These are phyloP conservation scores for Kluyveromyces sp. DNA, from an alignment of 1,139 yeast genomes.

Conservation along the genomic window DNA sequence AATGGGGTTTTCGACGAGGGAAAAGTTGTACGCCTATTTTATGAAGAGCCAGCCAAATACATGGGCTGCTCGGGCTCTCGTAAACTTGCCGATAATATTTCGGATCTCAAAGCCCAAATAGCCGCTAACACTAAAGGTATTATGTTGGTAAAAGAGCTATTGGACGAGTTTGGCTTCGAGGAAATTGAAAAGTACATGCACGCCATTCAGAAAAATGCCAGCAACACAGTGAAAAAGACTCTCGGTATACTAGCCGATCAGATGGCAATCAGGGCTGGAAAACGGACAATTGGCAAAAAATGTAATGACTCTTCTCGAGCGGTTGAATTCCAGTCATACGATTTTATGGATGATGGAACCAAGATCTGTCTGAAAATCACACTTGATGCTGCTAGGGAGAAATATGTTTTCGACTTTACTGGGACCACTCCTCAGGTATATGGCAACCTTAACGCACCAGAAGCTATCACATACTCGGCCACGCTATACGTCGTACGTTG, in stretches of 20 bases:
- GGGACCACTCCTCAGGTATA: slow-evolving; percentile 54
- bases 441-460: slow-evolving; percentile 59
- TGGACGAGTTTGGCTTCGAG: slow-evolving; percentile 35
- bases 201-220: slow-evolving; percentile 41
- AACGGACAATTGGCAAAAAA: not conserved
- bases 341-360: slow-evolving; percentile 45
- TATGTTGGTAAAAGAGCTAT: slow-evolving; percentile 34
- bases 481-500: slow-evolving; percentile 70
- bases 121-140: slow-evolving; percentile 46
- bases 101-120: slow-evolving; percentile 44
- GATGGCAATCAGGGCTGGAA: slow-evolving; percentile 10
- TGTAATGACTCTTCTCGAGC: not conserved
- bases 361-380: slow-evolving; percentile 36
- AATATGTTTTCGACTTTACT: slow-evolving; percentile 39
- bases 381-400: slow-evolving; percentile 34
- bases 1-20: slow-evolving; percentile 40
- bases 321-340: slow-evolving; percentile 32
- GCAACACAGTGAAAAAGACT: slow-evolving; percentile 35
- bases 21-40: slow-evolving; percentile 33
- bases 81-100: slow-evolving; percentile 40
- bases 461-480: slow-evolving; percentile 74
- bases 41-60: slow-evolving; percentile 37
- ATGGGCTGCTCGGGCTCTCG: slow-evolving; percentile 46
- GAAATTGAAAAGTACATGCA: slow-evolving; percentile 39
- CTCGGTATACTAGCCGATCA: slow-evolving; percentile 29